These are phyloP conservation scores for Pseudophaeomoniella oleicola DNA, from an alignment of 2,329 filamentous ascomycete genomes.

Conservation along the genomic window DNA sequence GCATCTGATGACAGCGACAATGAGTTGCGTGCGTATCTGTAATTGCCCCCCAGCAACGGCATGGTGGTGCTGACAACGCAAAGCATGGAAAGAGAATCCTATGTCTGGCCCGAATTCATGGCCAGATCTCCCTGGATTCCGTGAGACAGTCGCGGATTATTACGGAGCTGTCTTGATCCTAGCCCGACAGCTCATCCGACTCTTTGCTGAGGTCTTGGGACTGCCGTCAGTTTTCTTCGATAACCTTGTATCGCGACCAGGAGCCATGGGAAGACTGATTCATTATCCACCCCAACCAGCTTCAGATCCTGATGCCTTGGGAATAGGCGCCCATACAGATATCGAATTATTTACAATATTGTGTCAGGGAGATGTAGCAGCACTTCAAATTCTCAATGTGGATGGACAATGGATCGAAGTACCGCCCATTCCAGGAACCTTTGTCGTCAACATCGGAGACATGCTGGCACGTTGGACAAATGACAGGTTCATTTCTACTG, in stretches of 20 bases:
- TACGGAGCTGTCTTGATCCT: constrained; percentile 5
- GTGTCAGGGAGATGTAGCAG: constrained; percentile 4
- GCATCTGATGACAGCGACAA: constrained; percentile 51
- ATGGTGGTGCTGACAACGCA: background rate
- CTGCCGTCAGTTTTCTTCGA: constrained; percentile 9
- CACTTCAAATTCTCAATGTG: constrained; percentile 6
- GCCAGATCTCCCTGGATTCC: constrained; percentile 1
- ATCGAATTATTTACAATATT: constrained; percentile 10
- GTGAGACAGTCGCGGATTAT: constrained; percentile 2
- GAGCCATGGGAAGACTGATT: constrained; percentile 5
- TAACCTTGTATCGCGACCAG: constrained; percentile 16
- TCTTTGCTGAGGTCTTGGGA: constrained; percentile 7
- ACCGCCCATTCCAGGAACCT: constrained; percentile 5
- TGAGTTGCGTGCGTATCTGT: constrained; percentile 52
- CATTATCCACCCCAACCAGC: constrained; percentile 9
- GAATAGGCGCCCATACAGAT: constrained; percentile 9
- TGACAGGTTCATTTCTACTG: constrained; percentile 5
- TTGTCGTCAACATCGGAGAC: constrained; percentile 10
- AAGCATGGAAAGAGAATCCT: background rate
- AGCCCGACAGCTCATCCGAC: constrained; percentile 6
- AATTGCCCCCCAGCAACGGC: too few species aligned
- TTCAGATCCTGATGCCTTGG: constrained; percentile 3
- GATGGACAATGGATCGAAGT: constrained; percentile 10
- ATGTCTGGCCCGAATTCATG: background rate
- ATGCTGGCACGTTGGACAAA: constrained; percentile 5